Evolutionary conservation across 495 filamentous ascomycete genomes (phyloP).

Genomic region (Extremus antarcticus): DNA sequence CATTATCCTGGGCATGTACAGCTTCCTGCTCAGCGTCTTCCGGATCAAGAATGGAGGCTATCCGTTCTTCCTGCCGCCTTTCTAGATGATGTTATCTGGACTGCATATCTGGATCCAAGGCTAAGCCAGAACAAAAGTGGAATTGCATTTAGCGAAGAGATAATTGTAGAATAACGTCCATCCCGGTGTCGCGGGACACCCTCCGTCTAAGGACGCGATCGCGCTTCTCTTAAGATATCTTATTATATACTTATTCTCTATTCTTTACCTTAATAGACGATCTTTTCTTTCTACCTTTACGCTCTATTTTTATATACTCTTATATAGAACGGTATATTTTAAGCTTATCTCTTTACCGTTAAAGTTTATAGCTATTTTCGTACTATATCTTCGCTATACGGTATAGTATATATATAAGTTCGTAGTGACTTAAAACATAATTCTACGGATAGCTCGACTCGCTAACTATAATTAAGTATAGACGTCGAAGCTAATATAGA

Average conservation of each 20-base stretch:
- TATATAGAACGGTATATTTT: not conserved
- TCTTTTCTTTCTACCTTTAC: not conserved
- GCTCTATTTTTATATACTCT: not conserved
- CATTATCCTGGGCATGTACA: slow-evolving; percentile 74
- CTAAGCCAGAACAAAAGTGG: not conserved
- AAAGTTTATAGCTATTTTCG: not conserved
- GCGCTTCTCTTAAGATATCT: not conserved
- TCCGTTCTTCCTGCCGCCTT: slow-evolving; percentile 86
- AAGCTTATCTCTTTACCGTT: not conserved
- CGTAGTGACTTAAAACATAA: not conserved
- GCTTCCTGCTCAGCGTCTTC: slow-evolving; percentile 88
- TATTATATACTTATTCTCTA: not conserved
- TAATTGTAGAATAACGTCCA: not conserved
- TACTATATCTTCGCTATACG: not conserved
- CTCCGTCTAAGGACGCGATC: not conserved
- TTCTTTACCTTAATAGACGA: not conserved
- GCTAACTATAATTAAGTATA: not conserved
- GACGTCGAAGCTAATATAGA: not conserved
- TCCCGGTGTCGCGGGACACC: not conserved
- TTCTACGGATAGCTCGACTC: not conserved
- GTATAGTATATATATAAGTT: not conserved
- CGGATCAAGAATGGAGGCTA: slow-evolving; percentile 91
- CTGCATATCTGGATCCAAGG: too few species aligned
- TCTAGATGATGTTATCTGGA: slow-evolving; percentile 35
- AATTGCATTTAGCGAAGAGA: not conserved